Evolutionary conservation across 352 stramenopile species (phyloP), one percentile per base, ranked within the genome.

Genomic region (Globisporangium perplexum): DNA sequence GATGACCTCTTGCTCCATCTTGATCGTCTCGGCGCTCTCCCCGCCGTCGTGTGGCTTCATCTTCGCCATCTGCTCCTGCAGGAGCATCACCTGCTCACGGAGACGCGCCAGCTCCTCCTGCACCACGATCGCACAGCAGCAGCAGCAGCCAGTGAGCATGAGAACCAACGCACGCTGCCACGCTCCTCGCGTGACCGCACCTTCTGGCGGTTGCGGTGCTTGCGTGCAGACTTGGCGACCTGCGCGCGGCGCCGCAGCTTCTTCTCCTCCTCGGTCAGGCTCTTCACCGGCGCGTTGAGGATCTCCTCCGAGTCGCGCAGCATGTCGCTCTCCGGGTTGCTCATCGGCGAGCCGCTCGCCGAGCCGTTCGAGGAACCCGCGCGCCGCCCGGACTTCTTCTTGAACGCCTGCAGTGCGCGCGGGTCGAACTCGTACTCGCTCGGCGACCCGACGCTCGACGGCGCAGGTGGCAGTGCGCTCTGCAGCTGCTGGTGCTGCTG

Each of bases 141-240:
- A 11, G 1, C 42, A 41, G 41, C 5, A 11, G 10, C 20, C 1
- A 3, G 28, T 45, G n/a, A 51, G 26, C 36, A 20, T 2, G 10
- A 39, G 33, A 7, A 3, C n/a, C 18, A 46, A 6, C 35, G 15
- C 35, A n/a, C 14, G 35, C n/a, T n/a, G 14, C 38, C 38, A 44
- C 18, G 38, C 3, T 14, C 18, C 4, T n/a, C 26, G 31, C 12
- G 10, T 12, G 30, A 10, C 15, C 60, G 30, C 45, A 71, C 63
- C 65, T 90, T 88, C 62, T 90, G 79, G 3, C 79, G 71, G 55
- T 90, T 92, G 57, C 82, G 78, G 57, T 92, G 82, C 63, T 92
- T 92, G 45, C 82, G 72, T 22, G 82, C 82, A 1, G 77, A 90
- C 57, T 92, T 92, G 51, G 82, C 82, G 55, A 92, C 82, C 65